Evolutionary conservation across 768 basidiomycete species (phyloP), one percentile per base, ranked within the genome.

Genomic region (Leccinum fibrillosum): DNA sequence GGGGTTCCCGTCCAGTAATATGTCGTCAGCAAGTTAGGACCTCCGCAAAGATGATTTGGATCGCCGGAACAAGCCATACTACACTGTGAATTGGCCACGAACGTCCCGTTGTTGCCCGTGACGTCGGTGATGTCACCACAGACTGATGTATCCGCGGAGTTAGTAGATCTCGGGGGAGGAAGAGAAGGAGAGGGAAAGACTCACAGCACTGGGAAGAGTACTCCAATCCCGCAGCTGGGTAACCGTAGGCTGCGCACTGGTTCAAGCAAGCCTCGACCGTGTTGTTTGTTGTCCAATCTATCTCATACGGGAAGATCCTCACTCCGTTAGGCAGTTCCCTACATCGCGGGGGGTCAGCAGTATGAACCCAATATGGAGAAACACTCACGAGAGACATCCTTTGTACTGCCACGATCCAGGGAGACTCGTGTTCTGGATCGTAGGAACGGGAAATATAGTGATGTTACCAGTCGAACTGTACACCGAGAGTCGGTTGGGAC

Each of bases 171-270:
- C 35, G 5, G 15, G 35, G 15, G 10, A 19, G 39, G 39, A 11
- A 45, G 2, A 48, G 52, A 2, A 28, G 26, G n/a, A 5, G 53
- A 23, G 23, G 19, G 4, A 28, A 19, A 47, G 2, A 78, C 87
- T 66, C 65, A 89, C 88, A 91, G 76, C 90, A 92, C 65, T 90
- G 86, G 61, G 85, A 67, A 12, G 82, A 86, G 54, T 78, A 89
- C 74, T 86, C 90, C 58, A 86, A 76, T 28, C 88, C 90, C 26
- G 84, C 84, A 42, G 80, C 89, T 1, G 86, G 79, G 67, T 83
- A 93, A 8, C 91, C 91, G 61, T 83, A 91, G 1, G 79, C 76
- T 13, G 83, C 79, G 62, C 91, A 92, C 67, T 85, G 86, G 47
- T 70, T 79, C 62, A 91, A 75, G 65, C 91, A 93, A 2, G 78